A percentile compares a stretch with the other conserved stretches of the same genome.
phyloP scores from a whole-genome alignment of 1,284 basidiomycete genomes.

The Marasmius tenuissimus region DNA sequence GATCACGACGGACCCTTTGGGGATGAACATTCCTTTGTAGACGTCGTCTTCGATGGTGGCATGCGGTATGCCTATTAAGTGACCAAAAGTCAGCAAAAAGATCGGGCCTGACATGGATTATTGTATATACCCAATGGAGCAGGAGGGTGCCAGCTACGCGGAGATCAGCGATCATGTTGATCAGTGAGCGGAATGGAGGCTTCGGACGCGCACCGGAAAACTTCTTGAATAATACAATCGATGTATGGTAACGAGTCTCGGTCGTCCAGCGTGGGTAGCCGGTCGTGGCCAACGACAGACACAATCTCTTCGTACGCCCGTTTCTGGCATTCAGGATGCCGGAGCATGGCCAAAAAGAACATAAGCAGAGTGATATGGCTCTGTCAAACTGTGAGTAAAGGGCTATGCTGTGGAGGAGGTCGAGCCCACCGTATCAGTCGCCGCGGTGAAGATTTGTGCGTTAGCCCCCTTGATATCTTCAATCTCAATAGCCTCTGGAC shows the following conservation, averaged over 20 bases:
- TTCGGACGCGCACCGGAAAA: neutral
- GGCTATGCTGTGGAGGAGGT: neutral
- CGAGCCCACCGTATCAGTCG: neutral
- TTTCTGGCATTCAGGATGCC: conserved; percentile 1
- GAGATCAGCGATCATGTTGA: too few species aligned
- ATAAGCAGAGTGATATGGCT: neutral
- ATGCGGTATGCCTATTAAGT: neutral
- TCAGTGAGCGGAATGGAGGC: too few species aligned
- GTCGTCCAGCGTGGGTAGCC: neutral
- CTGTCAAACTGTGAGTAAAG: neutral
- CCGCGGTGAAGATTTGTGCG: neutral
- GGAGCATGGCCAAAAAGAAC: neutral
- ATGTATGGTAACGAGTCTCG: conserved; percentile 1
- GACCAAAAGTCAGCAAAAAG: too few species aligned
- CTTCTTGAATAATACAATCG: neutral
- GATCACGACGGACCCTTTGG: neutral
- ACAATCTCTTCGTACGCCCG: neutral
- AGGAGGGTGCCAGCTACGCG: neutral
- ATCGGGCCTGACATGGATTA: too few species aligned
- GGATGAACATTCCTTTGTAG: neutral
- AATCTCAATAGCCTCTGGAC: neutral
- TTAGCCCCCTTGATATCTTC: conserved; percentile 1
- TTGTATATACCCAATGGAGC: neutral
- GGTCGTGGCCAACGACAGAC: neutral
- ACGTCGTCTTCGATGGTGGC: neutral